Evolutionary conservation across 148 eudicot genomes (phyloP).

Genomic region (Rhododendron ovatum): DNA sequence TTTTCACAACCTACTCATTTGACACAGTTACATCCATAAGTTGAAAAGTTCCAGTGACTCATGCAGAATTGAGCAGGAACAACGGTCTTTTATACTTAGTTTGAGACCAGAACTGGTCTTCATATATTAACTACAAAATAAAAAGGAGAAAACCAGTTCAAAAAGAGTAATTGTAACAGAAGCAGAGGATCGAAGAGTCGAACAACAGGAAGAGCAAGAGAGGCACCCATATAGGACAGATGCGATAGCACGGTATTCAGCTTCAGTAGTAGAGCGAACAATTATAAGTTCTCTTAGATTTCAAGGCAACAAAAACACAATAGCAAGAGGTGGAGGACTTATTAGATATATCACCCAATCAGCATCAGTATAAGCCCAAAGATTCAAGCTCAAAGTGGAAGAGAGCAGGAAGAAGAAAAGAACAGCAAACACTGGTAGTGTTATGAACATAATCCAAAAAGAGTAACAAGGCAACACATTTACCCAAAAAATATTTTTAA

Average conservation of each 20-base stretch:
- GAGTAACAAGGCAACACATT: neutral
- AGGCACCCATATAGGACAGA: neutral
- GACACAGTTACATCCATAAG: conserved; percentile 10
- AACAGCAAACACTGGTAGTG: neutral
- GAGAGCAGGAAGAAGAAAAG: neutral
- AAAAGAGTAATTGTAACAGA: neutral
- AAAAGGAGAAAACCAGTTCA: neutral
- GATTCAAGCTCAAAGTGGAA: neutral
- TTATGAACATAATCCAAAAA: neutral
- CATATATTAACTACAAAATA: neutral
- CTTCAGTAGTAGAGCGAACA: neutral
- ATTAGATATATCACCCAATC: neutral
- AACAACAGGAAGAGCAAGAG: neutral
- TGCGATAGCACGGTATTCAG: neutral
- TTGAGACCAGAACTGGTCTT: neutral
- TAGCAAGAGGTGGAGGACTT: neutral
- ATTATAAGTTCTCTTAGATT: neutral
- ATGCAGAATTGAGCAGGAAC: conserved; percentile 8
- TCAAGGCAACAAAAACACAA: neutral
- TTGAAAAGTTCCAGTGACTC: neutral
- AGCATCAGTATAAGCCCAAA: neutral
- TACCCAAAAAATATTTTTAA: no score
- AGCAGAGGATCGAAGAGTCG: neutral
- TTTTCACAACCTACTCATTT: conserved; percentile 68
- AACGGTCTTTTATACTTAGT: neutral